Evolutionary conservation across 1,284 basidiomycete genomes (phyloP).

Genomic region (Ganoderma lingzhi): DNA sequence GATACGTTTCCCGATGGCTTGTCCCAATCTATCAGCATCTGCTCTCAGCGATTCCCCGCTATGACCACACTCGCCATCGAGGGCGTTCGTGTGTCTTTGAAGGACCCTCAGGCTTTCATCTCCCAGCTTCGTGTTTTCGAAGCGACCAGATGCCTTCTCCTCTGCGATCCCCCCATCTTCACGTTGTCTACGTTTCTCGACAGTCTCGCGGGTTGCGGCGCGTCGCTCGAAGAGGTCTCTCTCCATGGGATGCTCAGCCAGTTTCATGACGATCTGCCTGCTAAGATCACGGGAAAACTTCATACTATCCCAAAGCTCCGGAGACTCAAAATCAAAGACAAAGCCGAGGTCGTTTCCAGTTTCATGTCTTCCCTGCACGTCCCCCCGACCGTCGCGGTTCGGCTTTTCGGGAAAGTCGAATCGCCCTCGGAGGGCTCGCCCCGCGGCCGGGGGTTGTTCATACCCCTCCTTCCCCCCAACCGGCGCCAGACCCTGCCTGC

Average conservation of each 20-base stretch:
- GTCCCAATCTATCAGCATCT: not conserved
- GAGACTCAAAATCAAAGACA: not conserved
- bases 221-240: not conserved
- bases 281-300: not conserved
- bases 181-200: not conserved
- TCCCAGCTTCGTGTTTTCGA: not conserved
- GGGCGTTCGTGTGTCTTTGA: not conserved
- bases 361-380: not conserved
- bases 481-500: not conserved
- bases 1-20: not conserved
- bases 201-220: not conserved
- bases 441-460: not conserved
- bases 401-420: not conserved
- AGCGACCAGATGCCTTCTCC: not conserved
- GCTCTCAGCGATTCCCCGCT: not conserved
- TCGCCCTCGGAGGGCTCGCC: not conserved
- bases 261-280: not conserved
- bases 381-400: not conserved
- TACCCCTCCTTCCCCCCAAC: not conserved
- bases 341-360: not conserved
- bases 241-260: not conserved
- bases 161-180: conserved; percentile 1
- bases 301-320: not conserved
- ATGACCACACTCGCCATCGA: not conserved
- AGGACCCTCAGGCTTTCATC: not conserved